These are phyloP conservation scores for Patellifolia procumbens DNA, from an alignment of 179 eudicot genomes.

Conservation along the genomic window DNA sequence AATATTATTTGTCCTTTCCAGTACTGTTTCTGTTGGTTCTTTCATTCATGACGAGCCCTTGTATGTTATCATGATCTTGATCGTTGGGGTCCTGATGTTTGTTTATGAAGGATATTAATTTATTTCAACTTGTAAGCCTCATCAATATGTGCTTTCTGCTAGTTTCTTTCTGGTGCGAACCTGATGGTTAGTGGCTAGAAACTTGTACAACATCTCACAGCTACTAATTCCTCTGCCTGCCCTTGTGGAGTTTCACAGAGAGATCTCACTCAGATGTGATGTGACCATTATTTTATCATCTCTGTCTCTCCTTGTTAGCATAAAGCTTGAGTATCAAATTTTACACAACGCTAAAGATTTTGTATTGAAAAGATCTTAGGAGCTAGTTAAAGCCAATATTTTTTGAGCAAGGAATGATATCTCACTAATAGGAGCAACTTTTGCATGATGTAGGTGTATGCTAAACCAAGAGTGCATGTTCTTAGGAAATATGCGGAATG, in stretches of 20 bases:
- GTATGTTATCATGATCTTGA: background rate
- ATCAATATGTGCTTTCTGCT: background rate
- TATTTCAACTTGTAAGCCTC: background rate
- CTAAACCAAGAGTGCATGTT: background rate
- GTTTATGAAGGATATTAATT: background rate
- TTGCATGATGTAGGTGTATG: background rate
- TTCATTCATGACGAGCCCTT: background rate
- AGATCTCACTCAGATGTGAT: background rate
- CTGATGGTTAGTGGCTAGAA: background rate
- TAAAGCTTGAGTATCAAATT: background rate
- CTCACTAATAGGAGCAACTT: background rate
- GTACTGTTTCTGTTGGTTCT: background rate
- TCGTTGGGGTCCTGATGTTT: background rate
- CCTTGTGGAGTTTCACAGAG: background rate
- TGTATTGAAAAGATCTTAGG: constrained; percentile 2
- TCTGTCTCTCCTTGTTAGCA: background rate
- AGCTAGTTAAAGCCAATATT: constrained; percentile 3
- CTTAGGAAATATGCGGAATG: background rate
- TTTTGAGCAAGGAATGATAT: background rate
- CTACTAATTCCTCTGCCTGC: background rate
- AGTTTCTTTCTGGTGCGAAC: background rate
- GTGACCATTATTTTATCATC: background rate
- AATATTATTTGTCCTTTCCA: background rate
- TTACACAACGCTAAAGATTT: background rate
- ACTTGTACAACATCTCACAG: background rate